Evolutionary conservation across 2,329 filamentous ascomycete genomes (phyloP).

Genomic region (Cordyceps sp.): DNA sequence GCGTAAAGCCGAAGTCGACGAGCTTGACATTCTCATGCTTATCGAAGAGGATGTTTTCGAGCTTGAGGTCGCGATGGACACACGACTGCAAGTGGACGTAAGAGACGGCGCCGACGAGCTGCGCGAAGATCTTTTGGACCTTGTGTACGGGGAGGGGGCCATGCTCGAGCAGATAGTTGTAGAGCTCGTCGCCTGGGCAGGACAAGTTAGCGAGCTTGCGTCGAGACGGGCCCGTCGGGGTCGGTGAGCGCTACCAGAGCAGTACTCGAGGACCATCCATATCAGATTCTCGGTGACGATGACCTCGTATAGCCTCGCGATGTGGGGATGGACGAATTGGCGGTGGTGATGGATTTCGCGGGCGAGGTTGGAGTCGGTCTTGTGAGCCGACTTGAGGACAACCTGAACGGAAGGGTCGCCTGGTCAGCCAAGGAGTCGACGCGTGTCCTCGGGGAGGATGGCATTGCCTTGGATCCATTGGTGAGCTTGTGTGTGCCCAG

Average conservation of each 20-base stretch:
- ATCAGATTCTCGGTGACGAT: conserved; percentile 91
- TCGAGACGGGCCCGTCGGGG: too few relatives aligned
- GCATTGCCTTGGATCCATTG: conserved; percentile 78
- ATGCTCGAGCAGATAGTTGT: conserved; percentile 83
- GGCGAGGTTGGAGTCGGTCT: conserved; percentile 86
- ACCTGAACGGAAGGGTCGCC: conserved; percentile 38
- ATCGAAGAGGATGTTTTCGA: conserved; percentile 82
- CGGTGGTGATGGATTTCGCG: conserved; percentile 97
- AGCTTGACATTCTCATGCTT: conserved; percentile 96
- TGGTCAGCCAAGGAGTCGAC: conserved; percentile 9
- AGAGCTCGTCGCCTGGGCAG: conserved; percentile 71
- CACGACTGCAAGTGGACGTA: conserved; percentile 94
- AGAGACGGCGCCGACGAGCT: conserved; percentile 83
- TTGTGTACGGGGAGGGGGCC: conserved; percentile 72
- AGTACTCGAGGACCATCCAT: conserved; percentile 95
- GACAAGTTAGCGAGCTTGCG: conserved; percentile 8
- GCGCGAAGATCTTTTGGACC: conserved; percentile 89
- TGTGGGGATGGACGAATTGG: conserved; percentile 94
- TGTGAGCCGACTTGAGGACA: conserved; percentile 94
- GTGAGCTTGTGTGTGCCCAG: conserved; percentile 91
- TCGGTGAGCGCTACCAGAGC: conserved; percentile 47
- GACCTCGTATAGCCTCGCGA: conserved; percentile 90
- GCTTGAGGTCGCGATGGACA: conserved; percentile 89
- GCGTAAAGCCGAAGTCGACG: conserved; percentile 94
- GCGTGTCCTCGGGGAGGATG: not conserved